Conservation (phyloP, 2,329 filamentous ascomycete genomes). For the Paecilomyces fulvus region DNA sequence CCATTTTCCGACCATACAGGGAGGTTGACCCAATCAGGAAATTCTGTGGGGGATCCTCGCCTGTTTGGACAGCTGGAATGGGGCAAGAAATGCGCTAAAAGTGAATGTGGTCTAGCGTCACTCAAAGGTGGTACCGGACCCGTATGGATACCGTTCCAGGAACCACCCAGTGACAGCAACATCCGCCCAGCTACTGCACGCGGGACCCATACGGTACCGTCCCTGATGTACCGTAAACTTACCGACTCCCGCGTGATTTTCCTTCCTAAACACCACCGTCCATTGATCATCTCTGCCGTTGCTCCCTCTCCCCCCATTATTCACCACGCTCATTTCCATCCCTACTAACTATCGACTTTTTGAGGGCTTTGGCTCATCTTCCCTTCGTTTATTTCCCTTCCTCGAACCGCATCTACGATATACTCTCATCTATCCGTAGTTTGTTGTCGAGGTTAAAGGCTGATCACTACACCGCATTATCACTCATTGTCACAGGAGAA, state of each 20-base stretch:
- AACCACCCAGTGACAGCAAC: background rate
- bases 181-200: background rate
- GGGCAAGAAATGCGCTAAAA: background rate
- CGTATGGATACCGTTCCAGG: background rate
- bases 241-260: background rate
- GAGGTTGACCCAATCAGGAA: background rate
- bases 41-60: background rate
- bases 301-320: background rate
- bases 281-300: background rate
- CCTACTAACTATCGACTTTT: background rate
- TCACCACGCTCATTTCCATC: conserved; percentile 2
- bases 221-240: background rate
- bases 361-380: conserved; percentile 1
- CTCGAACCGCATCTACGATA: background rate
- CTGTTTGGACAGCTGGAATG: background rate
- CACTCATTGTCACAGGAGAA: background rate
- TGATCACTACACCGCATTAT: background rate
- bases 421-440: background rate
- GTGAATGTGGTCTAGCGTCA: background rate
- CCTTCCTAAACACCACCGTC: background rate
- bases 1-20: background rate
- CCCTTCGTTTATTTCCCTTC: background rate
- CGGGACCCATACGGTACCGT: background rate
- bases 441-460: background rate
- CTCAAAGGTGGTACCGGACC: background rate